These are phyloP conservation scores for Trichoderma gamsii DNA, from an alignment of 495 filamentous ascomycete species.

Conservation along the genomic window DNA sequence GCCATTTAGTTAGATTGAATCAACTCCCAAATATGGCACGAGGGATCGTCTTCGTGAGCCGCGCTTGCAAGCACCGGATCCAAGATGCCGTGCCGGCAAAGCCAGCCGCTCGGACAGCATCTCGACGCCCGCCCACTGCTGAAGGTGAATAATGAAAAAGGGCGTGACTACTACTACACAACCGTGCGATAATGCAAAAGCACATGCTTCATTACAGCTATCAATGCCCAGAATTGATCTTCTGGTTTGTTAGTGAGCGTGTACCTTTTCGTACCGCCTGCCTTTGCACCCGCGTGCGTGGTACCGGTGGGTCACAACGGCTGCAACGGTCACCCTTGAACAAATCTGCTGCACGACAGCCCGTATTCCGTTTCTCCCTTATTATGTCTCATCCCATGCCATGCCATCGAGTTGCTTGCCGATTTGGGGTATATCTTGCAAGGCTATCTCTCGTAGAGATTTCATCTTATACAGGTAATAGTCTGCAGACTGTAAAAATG, in stretches of 20 bases:
- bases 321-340: not conserved
- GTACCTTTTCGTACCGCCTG: not conserved
- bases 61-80: not conserved
- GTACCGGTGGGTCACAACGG: conserved; percentile 6
- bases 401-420: not conserved
- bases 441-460: not conserved
- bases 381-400: not conserved
- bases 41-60: too few species aligned
- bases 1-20: not conserved
- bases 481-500: not conserved
- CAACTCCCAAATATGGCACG: too few species aligned
- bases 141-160: not conserved
- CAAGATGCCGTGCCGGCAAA: not conserved
- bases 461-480: too few species aligned
- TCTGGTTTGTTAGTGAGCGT: not conserved
- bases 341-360: conserved; percentile 1
- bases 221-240: not conserved
- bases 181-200: not conserved
- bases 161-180: not conserved
- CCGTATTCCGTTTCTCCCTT: not conserved
- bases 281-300: conserved; percentile 1
- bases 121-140: too few species aligned
- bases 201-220: not conserved
- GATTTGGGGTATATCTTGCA: conserved; percentile 9
- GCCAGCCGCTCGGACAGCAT: not conserved